phyloP scores from a whole-genome alignment of 225 moss, liverwort and hornwort species.

The Pleurozium schreberi region DNA sequence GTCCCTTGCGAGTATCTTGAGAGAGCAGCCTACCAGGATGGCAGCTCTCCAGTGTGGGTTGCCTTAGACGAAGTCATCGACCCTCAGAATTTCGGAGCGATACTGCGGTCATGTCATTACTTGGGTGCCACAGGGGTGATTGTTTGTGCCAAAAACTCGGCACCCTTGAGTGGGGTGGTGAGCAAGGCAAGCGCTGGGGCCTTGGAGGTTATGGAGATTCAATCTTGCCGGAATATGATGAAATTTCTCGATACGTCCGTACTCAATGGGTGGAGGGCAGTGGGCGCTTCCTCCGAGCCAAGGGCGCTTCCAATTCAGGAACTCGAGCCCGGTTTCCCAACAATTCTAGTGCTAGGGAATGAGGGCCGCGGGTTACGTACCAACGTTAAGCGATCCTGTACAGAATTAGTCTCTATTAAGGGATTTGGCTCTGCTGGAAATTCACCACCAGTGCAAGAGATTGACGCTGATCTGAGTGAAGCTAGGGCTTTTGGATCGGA shows the following conservation, averaged over 20 bases:
- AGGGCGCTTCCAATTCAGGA: conserved; percentile 47
- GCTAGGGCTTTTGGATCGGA: conserved; percentile 2
- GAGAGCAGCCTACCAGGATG: conserved; percentile 10
- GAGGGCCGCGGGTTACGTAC: conserved; percentile 92
- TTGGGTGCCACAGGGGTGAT: conserved; percentile 82
- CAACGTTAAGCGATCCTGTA: conserved; percentile 83
- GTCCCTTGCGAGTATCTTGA: conserved; percentile 66
- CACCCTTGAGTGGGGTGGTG: conserved; percentile 92
- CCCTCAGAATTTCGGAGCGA: conserved; percentile 94
- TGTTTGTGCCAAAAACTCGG: conserved; percentile 93
- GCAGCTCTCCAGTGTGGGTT: conserved; percentile 66
- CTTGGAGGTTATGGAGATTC: conserved; percentile 95
- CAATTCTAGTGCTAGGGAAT: conserved; percentile 82
- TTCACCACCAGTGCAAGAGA: conserved; percentile 3
- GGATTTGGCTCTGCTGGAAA: conserved; percentile 1
- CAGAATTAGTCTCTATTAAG: conserved; percentile 54
- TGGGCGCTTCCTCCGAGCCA: conserved; percentile 66
- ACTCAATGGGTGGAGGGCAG: conserved; percentile 71
- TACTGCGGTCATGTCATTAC: conserved; percentile 78
- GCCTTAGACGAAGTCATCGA: conserved; percentile 93
- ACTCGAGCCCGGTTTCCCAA: conserved; percentile 57
- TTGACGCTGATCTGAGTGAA: neutral
- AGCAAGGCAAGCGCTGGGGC: conserved; percentile 98
- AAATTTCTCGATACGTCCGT: conserved; percentile 69
- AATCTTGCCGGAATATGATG: conserved; percentile 85